Base-by-base conservation (phyloP, 2,329 filamentous ascomycete genomes). In the Talaromyces albobiverticillius region DNA sequence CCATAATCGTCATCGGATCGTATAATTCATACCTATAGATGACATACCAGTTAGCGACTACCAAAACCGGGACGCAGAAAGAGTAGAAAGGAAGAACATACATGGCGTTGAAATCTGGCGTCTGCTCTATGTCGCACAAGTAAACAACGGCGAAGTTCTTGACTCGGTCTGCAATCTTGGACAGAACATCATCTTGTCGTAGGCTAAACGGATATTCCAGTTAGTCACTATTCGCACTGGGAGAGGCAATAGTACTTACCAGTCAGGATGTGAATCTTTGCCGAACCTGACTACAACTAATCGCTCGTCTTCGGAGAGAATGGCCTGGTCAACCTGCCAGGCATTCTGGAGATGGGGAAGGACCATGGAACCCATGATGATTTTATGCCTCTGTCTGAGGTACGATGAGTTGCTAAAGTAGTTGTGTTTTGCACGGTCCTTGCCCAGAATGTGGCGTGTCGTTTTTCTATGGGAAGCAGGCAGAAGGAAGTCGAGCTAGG, bases 311-410 rank as follows among this genome's bases (percentile, higher is more conserved):
- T 97, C 92, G 41, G 81, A 82, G 67, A 90, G 85, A 68, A 96
- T 96, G 60, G 92, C 91, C 76, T 97, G 92, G 79, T 97, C 94
- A 67, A 99, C 94, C 73, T 99, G 94, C 94, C 93, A 99, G 72
- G 90, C 94, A 40, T 89, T 92, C 63, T 84, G 83, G 45, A 99
- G 82, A 73, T 97, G 93, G 43, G 93, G 93, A 51, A 99, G 85
- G 47, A 95, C 89, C 59, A 96, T 89, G 65, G 91, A 96, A 64
- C 91, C 90, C 84, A 86, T 86, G 58, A 22, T 50, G 10, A n/a
- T 29, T 47, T 36, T 18, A 25, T 25, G 11, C 20, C n/a, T 25
- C 18, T 13, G 25, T 1, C 4, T n/a, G n/a, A n/a, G 13, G 23
- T 46, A 32, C 14, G 23, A 22, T 3, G 25, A 31, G 29, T n/a